A percentile compares a stretch with the other conserved stretches of the same genome.
Evolutionary conservation across 2,329 filamentous ascomycete species (phyloP).

Genomic region (Daldinia sp.): DNA sequence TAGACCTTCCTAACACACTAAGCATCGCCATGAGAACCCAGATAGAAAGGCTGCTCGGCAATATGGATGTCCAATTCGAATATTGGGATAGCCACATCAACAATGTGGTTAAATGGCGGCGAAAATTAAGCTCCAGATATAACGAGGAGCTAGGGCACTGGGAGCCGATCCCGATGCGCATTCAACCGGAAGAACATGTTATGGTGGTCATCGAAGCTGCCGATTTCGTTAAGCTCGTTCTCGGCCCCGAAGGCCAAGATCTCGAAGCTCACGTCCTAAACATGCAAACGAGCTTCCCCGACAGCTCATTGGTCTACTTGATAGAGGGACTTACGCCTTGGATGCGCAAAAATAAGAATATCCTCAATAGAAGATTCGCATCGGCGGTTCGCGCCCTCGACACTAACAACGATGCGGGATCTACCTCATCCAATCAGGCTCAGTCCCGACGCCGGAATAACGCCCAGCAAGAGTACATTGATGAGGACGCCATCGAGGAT

Average conservation of each 20-base stretch:
- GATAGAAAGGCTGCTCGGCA: constrained; percentile 58
- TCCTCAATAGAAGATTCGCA: constrained; percentile 72
- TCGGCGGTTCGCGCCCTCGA: constrained; percentile 65
- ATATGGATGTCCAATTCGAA: constrained; percentile 57
- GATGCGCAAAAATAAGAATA: constrained; percentile 73
- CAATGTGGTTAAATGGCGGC: constrained; percentile 71
- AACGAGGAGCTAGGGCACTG: constrained; percentile 69
- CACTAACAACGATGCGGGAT: constrained; percentile 43
- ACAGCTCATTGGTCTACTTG: constrained; percentile 69
- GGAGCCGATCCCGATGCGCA: constrained; percentile 65
- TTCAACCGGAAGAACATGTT: constrained; percentile 66
- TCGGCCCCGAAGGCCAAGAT: constrained; percentile 55
- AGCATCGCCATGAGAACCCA: constrained; percentile 56
- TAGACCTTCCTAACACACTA: constrained; percentile 70
- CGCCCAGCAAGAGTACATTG: constrained; percentile 59
- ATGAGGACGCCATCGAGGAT: constrained; percentile 75
- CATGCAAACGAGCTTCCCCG: constrained; percentile 62
- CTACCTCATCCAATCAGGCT: constrained; percentile 37
- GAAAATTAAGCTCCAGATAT: constrained; percentile 71
- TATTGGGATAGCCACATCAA: constrained; percentile 57
- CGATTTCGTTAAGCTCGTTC: constrained; percentile 70
- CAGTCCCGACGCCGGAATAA: constrained; percentile 49
- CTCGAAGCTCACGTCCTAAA: constrained; percentile 66
- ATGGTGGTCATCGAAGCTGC: constrained; percentile 69
- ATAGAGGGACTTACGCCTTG: constrained; percentile 73